Percentiles rank a stretch among this genome's conserved stretches.
Evolutionary conservation across 2,329 filamentous ascomycete genomes (phyloP).

Genomic region (Rutstroemia sp.): DNA sequence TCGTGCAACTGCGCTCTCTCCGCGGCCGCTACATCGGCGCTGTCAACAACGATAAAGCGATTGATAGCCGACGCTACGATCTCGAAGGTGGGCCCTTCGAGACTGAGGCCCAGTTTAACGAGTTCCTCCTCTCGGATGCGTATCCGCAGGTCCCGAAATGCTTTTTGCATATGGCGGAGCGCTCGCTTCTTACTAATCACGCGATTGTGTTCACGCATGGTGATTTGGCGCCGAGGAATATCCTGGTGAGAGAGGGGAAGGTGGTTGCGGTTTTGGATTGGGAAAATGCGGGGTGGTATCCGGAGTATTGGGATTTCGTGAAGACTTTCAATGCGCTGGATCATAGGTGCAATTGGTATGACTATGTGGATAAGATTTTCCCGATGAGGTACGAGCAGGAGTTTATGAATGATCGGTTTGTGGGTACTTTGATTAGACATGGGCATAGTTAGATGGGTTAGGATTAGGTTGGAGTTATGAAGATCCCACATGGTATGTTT

Average conservation of each 20-base stretch:
- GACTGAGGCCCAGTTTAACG: constrained; percentile 12
- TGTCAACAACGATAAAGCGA: constrained; percentile 7
- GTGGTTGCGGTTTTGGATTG: constrained; percentile 6
- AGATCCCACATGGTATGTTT: no score
- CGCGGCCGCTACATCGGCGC: constrained; percentile 11
- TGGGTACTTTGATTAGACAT: constrained; percentile 5
- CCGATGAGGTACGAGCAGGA: constrained; percentile 5
- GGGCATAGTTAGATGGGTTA: background rate
- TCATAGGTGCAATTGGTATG: constrained; percentile 5
- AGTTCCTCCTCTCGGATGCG: constrained; percentile 3
- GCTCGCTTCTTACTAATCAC: background rate
- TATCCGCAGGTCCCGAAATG: background rate
- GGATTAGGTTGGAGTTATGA: no score
- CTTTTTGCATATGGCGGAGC: background rate
- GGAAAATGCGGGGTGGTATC: constrained; percentile 11
- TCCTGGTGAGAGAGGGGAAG: background rate
- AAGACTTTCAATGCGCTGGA: constrained; percentile 7
- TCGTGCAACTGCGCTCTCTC: constrained; percentile 10
- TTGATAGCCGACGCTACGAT: constrained; percentile 9
- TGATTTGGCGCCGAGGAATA: constrained; percentile 8
- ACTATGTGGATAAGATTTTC: constrained; percentile 4
- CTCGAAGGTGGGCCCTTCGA: constrained; percentile 11
- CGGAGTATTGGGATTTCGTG: constrained; percentile 10
- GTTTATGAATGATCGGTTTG: constrained; percentile 10
- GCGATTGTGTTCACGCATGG: constrained; percentile 5